These are phyloP conservation scores for Phialophora expanda DNA, from an alignment of 2,329 filamentous ascomycete genomes.

Conservation along the genomic window DNA sequence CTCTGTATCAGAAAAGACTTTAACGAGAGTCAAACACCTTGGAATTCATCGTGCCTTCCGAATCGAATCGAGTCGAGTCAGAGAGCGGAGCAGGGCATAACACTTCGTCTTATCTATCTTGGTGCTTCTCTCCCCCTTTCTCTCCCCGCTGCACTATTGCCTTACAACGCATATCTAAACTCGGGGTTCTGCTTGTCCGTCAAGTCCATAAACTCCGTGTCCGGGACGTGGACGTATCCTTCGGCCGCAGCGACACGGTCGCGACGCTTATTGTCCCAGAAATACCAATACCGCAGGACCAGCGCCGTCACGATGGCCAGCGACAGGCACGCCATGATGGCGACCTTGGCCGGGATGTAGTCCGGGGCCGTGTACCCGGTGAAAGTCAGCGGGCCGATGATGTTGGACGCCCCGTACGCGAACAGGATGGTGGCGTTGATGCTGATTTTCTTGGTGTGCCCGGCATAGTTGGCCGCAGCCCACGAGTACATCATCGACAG, in stretches of 20 bases:
- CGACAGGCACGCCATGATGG: slow-evolving; percentile 40
- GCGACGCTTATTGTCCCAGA: slow-evolving; percentile 43
- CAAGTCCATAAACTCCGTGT: slow-evolving; percentile 36
- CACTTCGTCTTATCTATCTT: neutral
- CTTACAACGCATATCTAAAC: slow-evolving; percentile 39
- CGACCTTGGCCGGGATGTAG: slow-evolving; percentile 50
- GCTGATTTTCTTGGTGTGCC: slow-evolving; percentile 57
- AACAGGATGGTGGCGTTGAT: slow-evolving; percentile 54
- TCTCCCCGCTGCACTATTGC: no score
- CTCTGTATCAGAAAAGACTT: no score
- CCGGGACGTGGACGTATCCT: slow-evolving; percentile 41
- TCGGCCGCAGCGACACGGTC: slow-evolving; percentile 42
- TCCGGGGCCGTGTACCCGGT: slow-evolving; percentile 50
- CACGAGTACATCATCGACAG: slow-evolving; percentile 47
- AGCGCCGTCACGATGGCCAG: slow-evolving; percentile 15
- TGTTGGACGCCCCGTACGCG: slow-evolving; percentile 54
- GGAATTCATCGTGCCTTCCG: neutral
- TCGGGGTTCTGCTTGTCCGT: slow-evolving; percentile 43
- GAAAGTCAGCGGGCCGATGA: slow-evolving; percentile 54
- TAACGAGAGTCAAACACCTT: no score
- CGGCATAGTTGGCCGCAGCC: slow-evolving; percentile 55
- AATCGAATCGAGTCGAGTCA: neutral
- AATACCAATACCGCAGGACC: slow-evolving; percentile 37
- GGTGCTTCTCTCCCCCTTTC: no score
- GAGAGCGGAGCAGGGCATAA: neutral